Evolutionary conservation across 2,329 filamentous ascomycete species (phyloP).

Genomic region (Xylariaceae sp.): DNA sequence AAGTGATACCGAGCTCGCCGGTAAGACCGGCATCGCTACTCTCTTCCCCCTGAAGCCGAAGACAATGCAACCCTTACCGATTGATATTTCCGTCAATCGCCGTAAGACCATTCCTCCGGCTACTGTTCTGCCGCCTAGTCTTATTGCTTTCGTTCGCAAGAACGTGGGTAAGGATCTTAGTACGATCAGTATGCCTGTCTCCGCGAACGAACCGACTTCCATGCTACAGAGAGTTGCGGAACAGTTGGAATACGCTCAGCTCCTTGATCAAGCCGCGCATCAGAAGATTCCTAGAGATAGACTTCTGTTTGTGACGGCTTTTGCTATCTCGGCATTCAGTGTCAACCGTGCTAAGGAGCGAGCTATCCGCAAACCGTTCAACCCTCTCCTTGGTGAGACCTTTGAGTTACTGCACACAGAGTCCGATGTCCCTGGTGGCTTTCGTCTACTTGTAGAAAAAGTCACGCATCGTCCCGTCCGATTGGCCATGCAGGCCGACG

Average conservation of each 20-base stretch:
- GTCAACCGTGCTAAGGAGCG: constrained; percentile 80
- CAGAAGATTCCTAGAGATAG: constrained; percentile 60
- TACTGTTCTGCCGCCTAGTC: constrained; percentile 74
- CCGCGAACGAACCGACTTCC: constrained; percentile 88
- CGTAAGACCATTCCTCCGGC: constrained; percentile 67
- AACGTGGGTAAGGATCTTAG: constrained; percentile 97
- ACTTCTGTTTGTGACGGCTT: constrained; percentile 79
- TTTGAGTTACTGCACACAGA: constrained; percentile 88
- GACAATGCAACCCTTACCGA: constrained; percentile 69
- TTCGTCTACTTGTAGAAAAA: constrained; percentile 91
- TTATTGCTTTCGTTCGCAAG: constrained; percentile 92
- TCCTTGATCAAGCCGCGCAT: constrained; percentile 70
- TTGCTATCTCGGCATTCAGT: constrained; percentile 84
- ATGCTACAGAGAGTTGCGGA: constrained; percentile 84
- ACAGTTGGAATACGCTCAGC: constrained; percentile 80
- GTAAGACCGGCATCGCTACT: constrained; percentile 55
- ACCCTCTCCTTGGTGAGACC: constrained; percentile 92
- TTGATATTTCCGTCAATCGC: constrained; percentile 59
- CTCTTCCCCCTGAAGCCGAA: constrained; percentile 75
- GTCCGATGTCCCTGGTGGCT: constrained; percentile 63
- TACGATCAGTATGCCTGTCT: constrained; percentile 95
- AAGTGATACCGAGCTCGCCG: constrained; percentile 51
- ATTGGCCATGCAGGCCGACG: constrained; percentile 89
- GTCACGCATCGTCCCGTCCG: constrained; percentile 88
- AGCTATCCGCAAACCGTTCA: constrained; percentile 92